phyloP scores from a whole-genome alignment of 192 early-diverging fungal genomes.

The Backusella australiensis region DNA sequence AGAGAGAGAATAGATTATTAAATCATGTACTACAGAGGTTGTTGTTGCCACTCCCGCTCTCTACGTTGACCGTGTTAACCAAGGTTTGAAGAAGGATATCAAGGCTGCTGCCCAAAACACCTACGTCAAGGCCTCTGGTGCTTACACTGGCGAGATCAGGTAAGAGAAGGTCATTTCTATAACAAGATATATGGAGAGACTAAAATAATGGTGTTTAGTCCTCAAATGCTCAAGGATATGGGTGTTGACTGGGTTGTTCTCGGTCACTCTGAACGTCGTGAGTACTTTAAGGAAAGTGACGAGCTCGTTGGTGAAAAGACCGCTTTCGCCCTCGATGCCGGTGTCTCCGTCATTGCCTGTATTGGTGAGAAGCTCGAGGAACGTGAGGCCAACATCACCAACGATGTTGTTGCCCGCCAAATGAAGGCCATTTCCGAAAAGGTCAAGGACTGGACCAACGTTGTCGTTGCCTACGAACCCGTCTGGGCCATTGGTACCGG shows the following conservation, averaged over 20 bases:
- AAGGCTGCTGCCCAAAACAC: conserved; percentile 96
- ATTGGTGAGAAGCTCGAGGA: conserved; percentile 95
- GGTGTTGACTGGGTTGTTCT: conserved; percentile 94
- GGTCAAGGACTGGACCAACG: conserved; percentile 85
- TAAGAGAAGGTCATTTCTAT: conserved; percentile 16
- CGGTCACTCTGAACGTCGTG: conserved; percentile 98
- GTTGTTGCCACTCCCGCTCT: conserved; percentile 94
- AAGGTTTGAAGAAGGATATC: conserved; percentile 76
- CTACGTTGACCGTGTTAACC: conserved; percentile 82
- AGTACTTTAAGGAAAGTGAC: conserved; percentile 86
- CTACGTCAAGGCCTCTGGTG: conserved; percentile 82
- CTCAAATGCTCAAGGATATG: conserved; percentile 95
- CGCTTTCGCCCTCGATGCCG: conserved; percentile 82
- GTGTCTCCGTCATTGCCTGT: conserved; percentile 93
- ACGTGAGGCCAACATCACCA: conserved; percentile 87
- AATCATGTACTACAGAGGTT: conserved; percentile 67
- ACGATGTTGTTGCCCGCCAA: conserved; percentile 86
- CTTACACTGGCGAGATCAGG: conserved; percentile 97
- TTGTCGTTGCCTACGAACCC: conserved; percentile 99
- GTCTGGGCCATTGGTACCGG: conserved; percentile 99
- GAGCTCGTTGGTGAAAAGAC: conserved; percentile 89
- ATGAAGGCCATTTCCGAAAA: conserved; percentile 78
- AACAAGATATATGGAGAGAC: too few species aligned
- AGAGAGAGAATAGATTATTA: background rate
- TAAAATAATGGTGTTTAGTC: conserved; percentile 33